Percentiles rank a stretch among this genome's conserved stretches.
Evolutionary conservation across 805 yeast genomes (phyloP).

Genomic region (Ascoidea rubescens): DNA sequence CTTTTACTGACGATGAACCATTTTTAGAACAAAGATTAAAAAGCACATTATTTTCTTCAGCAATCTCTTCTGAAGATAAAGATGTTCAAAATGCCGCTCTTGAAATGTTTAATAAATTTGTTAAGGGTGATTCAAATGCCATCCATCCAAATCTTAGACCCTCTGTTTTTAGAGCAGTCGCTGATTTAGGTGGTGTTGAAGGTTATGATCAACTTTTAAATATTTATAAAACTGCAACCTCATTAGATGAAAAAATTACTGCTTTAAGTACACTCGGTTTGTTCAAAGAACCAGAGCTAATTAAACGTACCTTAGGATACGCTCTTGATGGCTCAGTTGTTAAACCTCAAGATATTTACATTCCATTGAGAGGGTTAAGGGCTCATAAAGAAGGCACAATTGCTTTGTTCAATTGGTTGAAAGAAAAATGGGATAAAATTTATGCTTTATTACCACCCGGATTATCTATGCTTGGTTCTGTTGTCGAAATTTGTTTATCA

Average conservation of each 20-base stretch:
- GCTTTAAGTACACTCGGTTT: slow-evolving; percentile 62
- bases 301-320: slow-evolving; percentile 40
- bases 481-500: slow-evolving; percentile 48
- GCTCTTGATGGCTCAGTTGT: slow-evolving; percentile 45
- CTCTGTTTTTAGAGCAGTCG: slow-evolving; percentile 51
- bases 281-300: slow-evolving; percentile 36
- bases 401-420: slow-evolving; percentile 62
- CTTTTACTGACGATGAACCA: slow-evolving; percentile 38
- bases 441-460: slow-evolving; percentile 65
- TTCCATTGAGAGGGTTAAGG: slow-evolving; percentile 66
- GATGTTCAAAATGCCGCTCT: slow-evolving; percentile 29
- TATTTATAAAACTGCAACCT: slow-evolving; percentile 45
- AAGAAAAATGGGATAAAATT: slow-evolving; percentile 58
- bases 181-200: slow-evolving; percentile 44
- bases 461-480: slow-evolving; percentile 62
- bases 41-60: slow-evolving; percentile 45
- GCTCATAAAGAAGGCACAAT: slow-evolving; percentile 50
- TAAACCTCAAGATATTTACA: slow-evolving; percentile 57
- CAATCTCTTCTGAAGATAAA: slow-evolving; percentile 37
- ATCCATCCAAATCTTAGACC: slow-evolving; percentile 64
- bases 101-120: slow-evolving; percentile 36
- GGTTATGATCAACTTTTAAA: slow-evolving; percentile 49
- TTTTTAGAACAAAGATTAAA: slow-evolving; percentile 56
- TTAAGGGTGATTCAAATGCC: slow-evolving; percentile 51
- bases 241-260: slow-evolving; percentile 52